Evolutionary conservation across 495 filamentous ascomycete species (phyloP).

Genomic region (Hypomontagnella monticulosa): DNA sequence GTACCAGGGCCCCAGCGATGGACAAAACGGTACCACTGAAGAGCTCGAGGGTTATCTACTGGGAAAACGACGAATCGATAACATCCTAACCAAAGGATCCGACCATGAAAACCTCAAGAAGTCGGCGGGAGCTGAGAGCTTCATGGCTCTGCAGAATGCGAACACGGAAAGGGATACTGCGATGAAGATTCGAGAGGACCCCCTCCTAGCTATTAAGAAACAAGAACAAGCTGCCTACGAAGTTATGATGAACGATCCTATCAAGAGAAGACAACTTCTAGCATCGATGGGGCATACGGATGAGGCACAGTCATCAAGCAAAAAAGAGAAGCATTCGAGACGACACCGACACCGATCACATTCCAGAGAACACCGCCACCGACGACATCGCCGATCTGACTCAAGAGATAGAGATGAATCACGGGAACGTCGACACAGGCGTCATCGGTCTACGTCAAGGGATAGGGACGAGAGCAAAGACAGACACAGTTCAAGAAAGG

Average conservation of each 20-base stretch:
- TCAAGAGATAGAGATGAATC: slow-evolving; percentile 53
- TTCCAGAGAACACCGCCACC: slow-evolving; percentile 57
- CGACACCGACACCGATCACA: slow-evolving; percentile 54
- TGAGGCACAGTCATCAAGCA: slow-evolving; percentile 51
- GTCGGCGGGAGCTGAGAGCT: slow-evolving; percentile 71
- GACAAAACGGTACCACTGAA: slow-evolving; percentile 81
- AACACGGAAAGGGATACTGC: slow-evolving; percentile 79
- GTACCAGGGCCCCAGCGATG: slow-evolving; percentile 87
- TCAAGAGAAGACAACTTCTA: slow-evolving; percentile 73
- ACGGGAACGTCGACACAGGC: slow-evolving; percentile 50
- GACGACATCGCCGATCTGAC: slow-evolving; percentile 54
- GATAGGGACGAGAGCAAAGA: slow-evolving; percentile 46
- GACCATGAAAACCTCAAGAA: slow-evolving; percentile 85
- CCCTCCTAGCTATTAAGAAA: slow-evolving; percentile 88
- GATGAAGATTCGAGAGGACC: slow-evolving; percentile 86
- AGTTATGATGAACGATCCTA: slow-evolving; percentile 84
- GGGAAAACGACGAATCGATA: slow-evolving; percentile 90
- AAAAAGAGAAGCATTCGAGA: slow-evolving; percentile 60
- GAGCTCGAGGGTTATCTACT: slow-evolving; percentile 95
- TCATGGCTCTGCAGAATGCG: slow-evolving; percentile 67
- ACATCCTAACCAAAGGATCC: slow-evolving; percentile 81
- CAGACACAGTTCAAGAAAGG: slow-evolving; percentile 46
- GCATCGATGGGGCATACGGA: slow-evolving; percentile 66
- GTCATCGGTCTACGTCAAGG: slow-evolving; percentile 45
- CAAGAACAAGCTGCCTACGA: slow-evolving; percentile 93